Evolutionary conservation across 2,329 filamentous ascomycete genomes (phyloP), one percentile per base, ranked within the genome.

Genomic region (Acephala macrosclerotiorum): DNA sequence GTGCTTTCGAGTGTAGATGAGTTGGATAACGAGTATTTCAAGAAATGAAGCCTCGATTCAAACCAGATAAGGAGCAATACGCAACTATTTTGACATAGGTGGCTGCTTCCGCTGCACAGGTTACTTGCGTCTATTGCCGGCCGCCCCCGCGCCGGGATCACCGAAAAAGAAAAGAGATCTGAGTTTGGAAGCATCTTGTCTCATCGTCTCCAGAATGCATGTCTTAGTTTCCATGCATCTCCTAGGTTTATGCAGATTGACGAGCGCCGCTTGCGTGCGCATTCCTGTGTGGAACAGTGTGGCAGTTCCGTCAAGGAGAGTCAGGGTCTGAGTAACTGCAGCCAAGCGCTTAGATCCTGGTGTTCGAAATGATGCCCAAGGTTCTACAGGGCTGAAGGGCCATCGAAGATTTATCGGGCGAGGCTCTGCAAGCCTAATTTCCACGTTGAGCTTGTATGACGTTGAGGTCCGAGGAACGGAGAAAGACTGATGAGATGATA

Each of bases 41-140:
- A 53, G 47, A 29, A 29, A 22, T 11, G 2, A 53, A 29, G 5
- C 16, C 3, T 29, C 25, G 25, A 29, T 33, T 26, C 18, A n/a
- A 51, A 16, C 18, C n/a, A 20, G 3, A 58, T 35, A 47, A 45
- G 45, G 53, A 61, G 51, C n/a, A 58, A 62, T 22, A 38, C 18
- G 5, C 42, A 51, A 60, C 47, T 47, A 25, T 56, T 11, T 63
- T 38, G 20, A 20, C 64, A 71, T 69, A 65, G 66, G 62, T 66
- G 58, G 63, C 62, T 62, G 60, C 60, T 66, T 66, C 64, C 64
- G 65, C 65, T 65, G 62, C 53, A 63, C 56, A 60, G 66, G 61
- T 22, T 63, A 36, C 55, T 57, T 70, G 66, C 62, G 38, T 66
- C 40, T 60, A 53, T 61, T 45, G 60, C 66, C 60, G 29, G 60